A percentile compares a stretch with the other conserved stretches of the same genome.
phyloP scores from a whole-genome alignment of 2,329 filamentous ascomycete species.

The Colletotrichum coccodes region DNA sequence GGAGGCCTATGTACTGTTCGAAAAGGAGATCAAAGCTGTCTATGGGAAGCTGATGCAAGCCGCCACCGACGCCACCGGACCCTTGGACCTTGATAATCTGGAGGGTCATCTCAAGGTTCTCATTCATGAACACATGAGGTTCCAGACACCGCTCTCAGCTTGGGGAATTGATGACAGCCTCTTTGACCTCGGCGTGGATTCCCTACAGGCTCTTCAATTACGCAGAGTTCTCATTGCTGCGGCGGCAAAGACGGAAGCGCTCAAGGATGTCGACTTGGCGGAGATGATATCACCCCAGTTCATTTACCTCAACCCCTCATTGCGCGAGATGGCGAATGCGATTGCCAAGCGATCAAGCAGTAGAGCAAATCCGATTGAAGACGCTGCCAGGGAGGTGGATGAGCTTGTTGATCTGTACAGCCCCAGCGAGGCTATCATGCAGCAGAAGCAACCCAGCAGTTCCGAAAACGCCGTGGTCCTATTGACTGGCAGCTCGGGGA shows the following conservation, averaged over 20 bases:
- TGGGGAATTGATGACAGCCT: conserved; percentile 36
- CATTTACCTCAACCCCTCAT: conserved; percentile 34
- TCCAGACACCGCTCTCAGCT: conserved; percentile 9
- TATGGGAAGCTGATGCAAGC: conserved; percentile 36
- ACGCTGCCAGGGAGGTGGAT: neutral
- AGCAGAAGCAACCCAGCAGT: conserved; percentile 12
- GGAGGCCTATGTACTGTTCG: conserved; percentile 35
- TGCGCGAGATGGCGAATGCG: conserved; percentile 25
- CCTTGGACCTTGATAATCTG: neutral
- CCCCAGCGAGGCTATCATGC: neutral
- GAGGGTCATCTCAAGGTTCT: conserved; percentile 25
- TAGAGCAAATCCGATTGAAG: no score
- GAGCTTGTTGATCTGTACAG: neutral
- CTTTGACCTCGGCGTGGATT: conserved; percentile 43
- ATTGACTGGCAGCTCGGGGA: conserved; percentile 36
- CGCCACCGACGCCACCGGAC: no score
- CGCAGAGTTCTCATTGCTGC: conserved; percentile 33
- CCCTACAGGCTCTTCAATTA: conserved; percentile 39
- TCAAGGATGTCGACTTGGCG: conserved; percentile 26
- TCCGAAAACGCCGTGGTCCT: conserved; percentile 29
- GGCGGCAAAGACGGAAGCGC: conserved; percentile 28
- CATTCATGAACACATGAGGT: conserved; percentile 32
- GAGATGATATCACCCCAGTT: conserved; percentile 33
- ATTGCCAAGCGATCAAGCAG: conserved; percentile 9
- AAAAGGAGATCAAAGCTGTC: conserved; percentile 34